Evolutionary conservation across 257 asterid genomes (phyloP).

Genomic region (Plantago major): DNA sequence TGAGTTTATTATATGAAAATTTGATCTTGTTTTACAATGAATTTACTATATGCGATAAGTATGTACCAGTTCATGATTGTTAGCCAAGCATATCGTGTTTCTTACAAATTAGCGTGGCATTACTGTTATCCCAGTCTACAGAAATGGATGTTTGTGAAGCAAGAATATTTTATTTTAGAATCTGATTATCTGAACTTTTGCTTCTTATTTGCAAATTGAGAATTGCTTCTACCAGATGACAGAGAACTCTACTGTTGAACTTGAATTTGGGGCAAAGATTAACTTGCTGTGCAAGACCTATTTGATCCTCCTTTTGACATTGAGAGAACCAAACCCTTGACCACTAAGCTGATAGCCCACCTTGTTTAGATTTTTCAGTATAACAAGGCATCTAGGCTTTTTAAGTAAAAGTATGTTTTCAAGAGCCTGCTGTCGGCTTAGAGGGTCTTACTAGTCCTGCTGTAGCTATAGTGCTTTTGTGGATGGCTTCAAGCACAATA

Average conservation of each 20-base stretch:
- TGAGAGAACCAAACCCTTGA: constrained; percentile 13
- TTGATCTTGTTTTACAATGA: too few species aligned
- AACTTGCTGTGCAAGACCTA: constrained; percentile 13
- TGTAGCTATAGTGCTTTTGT: too few species aligned
- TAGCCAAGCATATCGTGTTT: too few species aligned
- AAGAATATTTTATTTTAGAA: background rate
- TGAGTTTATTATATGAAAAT: too few species aligned
- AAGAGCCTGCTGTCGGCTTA: too few species aligned
- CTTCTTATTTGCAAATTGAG: constrained; percentile 1
- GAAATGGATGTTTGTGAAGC: background rate
- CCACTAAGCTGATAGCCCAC: too few species aligned
- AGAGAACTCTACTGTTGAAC: constrained; percentile 9
- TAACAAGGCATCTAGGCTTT: too few species aligned
- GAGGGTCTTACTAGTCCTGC: too few species aligned
- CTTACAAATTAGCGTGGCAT: constrained; percentile 9
- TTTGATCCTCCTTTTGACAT: constrained; percentile 6
- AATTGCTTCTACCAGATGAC: constrained; percentile 1
- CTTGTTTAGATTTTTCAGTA: too few species aligned
- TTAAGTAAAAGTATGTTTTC: too few species aligned
- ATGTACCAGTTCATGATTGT: too few species aligned
- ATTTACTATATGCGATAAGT: too few species aligned
- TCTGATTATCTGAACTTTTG: background rate
- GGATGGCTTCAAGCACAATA: background rate
- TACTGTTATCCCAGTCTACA: background rate
- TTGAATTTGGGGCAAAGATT: constrained; percentile 14